Evolutionary conservation across 108 stramenopile genomes (phyloP).

Genomic region (Nitzschia inconspicua): DNA sequence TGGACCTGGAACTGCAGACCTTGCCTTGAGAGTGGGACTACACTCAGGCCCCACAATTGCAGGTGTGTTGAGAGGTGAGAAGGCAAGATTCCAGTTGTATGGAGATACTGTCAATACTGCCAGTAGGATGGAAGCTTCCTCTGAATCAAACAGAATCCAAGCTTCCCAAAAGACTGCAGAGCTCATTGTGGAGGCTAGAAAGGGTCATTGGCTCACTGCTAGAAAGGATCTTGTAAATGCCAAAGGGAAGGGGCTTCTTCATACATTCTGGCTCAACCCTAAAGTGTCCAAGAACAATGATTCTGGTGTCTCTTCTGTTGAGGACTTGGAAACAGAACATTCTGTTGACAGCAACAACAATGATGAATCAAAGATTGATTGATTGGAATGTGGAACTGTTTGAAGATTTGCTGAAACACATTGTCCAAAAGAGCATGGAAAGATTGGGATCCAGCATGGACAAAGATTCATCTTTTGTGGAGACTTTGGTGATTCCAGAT

Average conservation of each 20-base stretch:
- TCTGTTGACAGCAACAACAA: no score
- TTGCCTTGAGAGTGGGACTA: not conserved
- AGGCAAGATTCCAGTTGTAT: constrained; percentile 18
- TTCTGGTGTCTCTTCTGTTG: no score
- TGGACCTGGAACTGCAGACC: constrained; percentile 19
- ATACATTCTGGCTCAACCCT: constrained; percentile 5
- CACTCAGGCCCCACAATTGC: constrained; percentile 23
- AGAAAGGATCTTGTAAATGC: constrained; percentile 6
- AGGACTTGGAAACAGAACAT: no score
- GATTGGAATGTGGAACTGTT: constrained; percentile 12
- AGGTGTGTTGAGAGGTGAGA: constrained; percentile 37
- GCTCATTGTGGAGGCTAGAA: constrained; percentile 2
- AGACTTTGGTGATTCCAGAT: not conserved
- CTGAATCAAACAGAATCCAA: not conserved
- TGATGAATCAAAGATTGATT: constrained; percentile 3
- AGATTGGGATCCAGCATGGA: no score
- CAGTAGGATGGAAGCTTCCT: constrained; percentile 8
- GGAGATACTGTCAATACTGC: constrained; percentile 14
- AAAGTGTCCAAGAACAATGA: no score
- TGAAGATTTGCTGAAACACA: not conserved
- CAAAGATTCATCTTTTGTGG: no score
- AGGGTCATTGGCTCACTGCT: not conserved
- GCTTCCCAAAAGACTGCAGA: constrained; percentile 13
- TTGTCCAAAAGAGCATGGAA: not conserved
- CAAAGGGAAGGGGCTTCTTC: constrained; percentile 13